Evolutionary conservation across 257 asterid species (phyloP).

Genomic region (Gardenia jasminoides): DNA sequence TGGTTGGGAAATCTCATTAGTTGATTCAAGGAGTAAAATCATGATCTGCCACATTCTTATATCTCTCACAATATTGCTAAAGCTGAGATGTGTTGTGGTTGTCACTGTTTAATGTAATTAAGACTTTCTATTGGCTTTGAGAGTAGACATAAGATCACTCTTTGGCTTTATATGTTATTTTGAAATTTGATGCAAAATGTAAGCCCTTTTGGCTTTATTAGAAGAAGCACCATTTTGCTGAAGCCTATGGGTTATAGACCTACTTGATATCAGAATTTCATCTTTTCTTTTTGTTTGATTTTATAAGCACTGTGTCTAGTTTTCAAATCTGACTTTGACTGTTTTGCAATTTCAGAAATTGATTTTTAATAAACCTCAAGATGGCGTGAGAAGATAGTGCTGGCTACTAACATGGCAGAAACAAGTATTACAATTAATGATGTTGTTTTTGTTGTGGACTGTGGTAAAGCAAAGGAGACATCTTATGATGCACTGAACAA

Average conservation of each 20-base stretch:
- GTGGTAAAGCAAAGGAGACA: conserved; percentile 95
- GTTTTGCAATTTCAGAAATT: conserved; percentile 47
- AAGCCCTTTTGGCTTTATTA: neutral
- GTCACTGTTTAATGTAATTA: neutral
- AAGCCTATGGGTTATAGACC: neutral
- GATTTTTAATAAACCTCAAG: conserved; percentile 75
- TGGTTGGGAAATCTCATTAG: neutral
- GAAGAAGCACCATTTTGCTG: neutral
- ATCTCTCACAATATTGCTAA: neutral
- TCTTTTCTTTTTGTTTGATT: neutral
- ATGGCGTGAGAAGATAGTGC: conserved; percentile 79
- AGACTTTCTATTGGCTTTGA: neutral
- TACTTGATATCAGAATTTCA: neutral
- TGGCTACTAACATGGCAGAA: conserved; percentile 96
- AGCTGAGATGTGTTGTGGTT: neutral
- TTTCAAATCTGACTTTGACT: neutral
- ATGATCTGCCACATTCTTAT: neutral
- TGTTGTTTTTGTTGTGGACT: conserved; percentile 79
- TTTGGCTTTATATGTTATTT: neutral
- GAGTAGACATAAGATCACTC: neutral
- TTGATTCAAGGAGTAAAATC: neutral
- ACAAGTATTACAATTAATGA: conserved; percentile 93
- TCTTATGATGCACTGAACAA: conserved; percentile 93
- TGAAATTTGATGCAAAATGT: neutral
- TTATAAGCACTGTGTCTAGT: neutral